Evolutionary conservation across 352 stramenopile genomes (phyloP).

Genomic region (Phytophthora syringae): DNA sequence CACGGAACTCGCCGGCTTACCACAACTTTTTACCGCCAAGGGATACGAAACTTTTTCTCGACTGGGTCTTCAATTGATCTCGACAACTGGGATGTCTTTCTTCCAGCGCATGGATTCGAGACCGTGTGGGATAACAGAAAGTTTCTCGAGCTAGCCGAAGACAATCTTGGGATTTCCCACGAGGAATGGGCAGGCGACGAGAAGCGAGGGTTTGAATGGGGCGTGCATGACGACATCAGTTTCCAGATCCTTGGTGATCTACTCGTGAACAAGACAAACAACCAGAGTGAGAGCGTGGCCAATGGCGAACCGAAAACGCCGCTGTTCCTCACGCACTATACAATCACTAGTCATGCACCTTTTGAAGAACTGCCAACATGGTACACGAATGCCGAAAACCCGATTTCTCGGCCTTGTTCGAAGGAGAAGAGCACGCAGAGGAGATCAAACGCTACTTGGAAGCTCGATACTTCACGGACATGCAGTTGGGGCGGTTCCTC

Average conservation of each 20-base stretch:
- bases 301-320: constrained; percentile 30
- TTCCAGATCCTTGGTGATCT: constrained; percentile 50
- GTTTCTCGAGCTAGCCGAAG: constrained; percentile 36
- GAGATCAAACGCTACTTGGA: constrained; percentile 51
- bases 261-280: constrained; percentile 43
- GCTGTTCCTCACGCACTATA: too few relatives aligned
- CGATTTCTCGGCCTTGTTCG: constrained; percentile 52
- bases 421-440: constrained; percentile 29
- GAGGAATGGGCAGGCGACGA: constrained; percentile 29
- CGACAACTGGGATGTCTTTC: constrained; percentile 54
- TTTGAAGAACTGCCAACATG: constrained; percentile 32
- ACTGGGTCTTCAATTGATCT: constrained; percentile 35
- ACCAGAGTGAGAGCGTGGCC: constrained; percentile 28
- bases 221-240: constrained; percentile 51
- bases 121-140: constrained; percentile 36
- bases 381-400: constrained; percentile 44
- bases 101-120: constrained; percentile 53
- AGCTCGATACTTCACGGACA: constrained; percentile 60
- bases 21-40: constrained; percentile 51
- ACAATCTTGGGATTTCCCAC: constrained; percentile 32
- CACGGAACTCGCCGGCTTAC: constrained; percentile 43
- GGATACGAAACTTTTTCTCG: constrained; percentile 62
- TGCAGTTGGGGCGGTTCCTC: constrained; percentile 53
- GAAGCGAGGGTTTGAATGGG: constrained; percentile 32
- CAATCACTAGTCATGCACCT: constrained; percentile 54